Conservation (phyloP, 345 rosid species). For the Arabidopsis thaliana region TAIR10.1 NC_003074.8:11256501-11257000, state of each 20-base stretch:
- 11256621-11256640: conserved; percentile 88
- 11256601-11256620: conserved; percentile 83
- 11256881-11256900: conserved; percentile 76
- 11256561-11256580: conserved; percentile 51
- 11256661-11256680: conserved; percentile 16
- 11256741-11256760: neutral
- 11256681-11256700: conserved; percentile 16
- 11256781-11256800: neutral
- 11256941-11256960: conserved; percentile 79
- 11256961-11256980: conserved; percentile 87
- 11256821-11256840: neutral
- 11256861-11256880: conserved; percentile 18
- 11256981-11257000: conserved; percentile 87
- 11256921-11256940: conserved; percentile 95
- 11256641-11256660: conserved; percentile 81
- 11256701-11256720: conserved; percentile 6
- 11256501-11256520: neutral
- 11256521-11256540: neutral
- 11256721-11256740: neutral
- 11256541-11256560: conserved; percentile 14
- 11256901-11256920: conserved; percentile 98
- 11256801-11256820: conserved; percentile 10
- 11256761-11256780: conserved; percentile 11
- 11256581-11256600: conserved; percentile 82
- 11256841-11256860: neutral